These are phyloP conservation scores for Metschnikowia orientalis DNA, from an alignment of 805 yeast species.

Conservation along the genomic window DNA sequence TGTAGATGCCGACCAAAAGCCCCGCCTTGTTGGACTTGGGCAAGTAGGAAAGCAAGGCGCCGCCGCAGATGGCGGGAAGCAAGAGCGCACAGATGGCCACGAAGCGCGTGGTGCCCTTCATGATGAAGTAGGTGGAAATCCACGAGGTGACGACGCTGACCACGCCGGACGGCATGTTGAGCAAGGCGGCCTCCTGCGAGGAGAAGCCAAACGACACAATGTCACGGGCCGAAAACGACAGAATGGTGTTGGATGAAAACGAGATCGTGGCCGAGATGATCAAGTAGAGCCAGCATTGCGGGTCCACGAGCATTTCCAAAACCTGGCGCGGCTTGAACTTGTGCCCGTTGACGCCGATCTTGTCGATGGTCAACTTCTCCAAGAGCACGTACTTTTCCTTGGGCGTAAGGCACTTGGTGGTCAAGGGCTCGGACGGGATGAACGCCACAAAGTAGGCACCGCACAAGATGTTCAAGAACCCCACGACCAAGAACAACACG, in stretches of 20 bases:
- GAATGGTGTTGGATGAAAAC: constrained; percentile 21
- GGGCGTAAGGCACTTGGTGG: constrained; percentile 16
- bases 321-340: constrained; percentile 15
- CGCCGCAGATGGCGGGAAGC: constrained; percentile 21
- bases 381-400: constrained; percentile 19
- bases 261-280: constrained; percentile 19
- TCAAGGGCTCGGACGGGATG: constrained; percentile 20
- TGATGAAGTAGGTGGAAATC: constrained; percentile 19
- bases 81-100: constrained; percentile 17
- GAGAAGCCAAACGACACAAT: constrained; percentile 21
- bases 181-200: constrained; percentile 18
- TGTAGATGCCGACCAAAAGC: constrained; percentile 13
- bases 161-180: constrained; percentile 23
- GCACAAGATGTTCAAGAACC: constrained; percentile 15
- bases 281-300: constrained; percentile 19
- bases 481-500: constrained; percentile 20
- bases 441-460: constrained; percentile 17
- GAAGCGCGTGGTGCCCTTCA: constrained; percentile 18
- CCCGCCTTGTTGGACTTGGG: constrained; percentile 8
- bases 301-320: constrained; percentile 15
- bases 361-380: constrained; percentile 14
- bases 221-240: constrained; percentile 18
- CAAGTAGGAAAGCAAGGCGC: constrained; percentile 15
- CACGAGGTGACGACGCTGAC: constrained; percentile 19
- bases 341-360: constrained; percentile 17